Base-by-base conservation (phyloP, 208 protist species). In the Leishmania amazonensis region DNA sequence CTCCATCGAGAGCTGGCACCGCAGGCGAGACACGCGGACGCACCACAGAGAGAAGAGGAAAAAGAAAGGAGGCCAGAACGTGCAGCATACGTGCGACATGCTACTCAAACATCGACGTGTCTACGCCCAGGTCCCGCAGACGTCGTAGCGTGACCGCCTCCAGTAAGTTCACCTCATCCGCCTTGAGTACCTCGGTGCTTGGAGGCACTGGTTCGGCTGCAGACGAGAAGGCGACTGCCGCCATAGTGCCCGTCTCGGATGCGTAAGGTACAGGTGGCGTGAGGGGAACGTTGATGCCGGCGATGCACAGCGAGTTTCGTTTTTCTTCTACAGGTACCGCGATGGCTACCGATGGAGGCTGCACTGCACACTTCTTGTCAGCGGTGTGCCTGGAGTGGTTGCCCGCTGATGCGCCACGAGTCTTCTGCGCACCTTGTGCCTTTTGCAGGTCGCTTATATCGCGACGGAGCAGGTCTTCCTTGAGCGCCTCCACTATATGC, bases 121-220 rank as follows among this genome's bases (percentile, higher is more conserved):
- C 93, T 11, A 92, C 91, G 35, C 91, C 92, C 24, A 97, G 79
- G 1, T 76, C 83, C 42, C 88, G 86, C 75, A 97, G 78, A 38
- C 91, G 83, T 75, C 85, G 81, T 58, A 95, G 87, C 60, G 92
- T 87, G 40, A 87, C 81, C 19, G 87, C 88, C 78, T 97, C 93
- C n/a, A 96, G 86, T 76, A 92, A 65, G 13, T 93, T 87, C 60
- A 97, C 84, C 77, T 97, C 85, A 57, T 97, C 93, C 6, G 87
- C 78, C 67, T 90, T 93, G 71, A 97, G 85, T 42, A 91, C 83
- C 40, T 87, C 80, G 17, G 54, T 84, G 58, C 57, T 81, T 17
- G 78, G 73, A 11, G 68, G 71, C 21, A 70, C 42, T 9, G 86
- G 28, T 28, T 77, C 71, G 64, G 68, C 76, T 11, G 79, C 38